Percentiles rank a stretch among this genome's conserved stretches.
Conservation (phyloP, 2,329 filamentous ascomycete genomes). For the Bipolaris zeicola region DNA sequence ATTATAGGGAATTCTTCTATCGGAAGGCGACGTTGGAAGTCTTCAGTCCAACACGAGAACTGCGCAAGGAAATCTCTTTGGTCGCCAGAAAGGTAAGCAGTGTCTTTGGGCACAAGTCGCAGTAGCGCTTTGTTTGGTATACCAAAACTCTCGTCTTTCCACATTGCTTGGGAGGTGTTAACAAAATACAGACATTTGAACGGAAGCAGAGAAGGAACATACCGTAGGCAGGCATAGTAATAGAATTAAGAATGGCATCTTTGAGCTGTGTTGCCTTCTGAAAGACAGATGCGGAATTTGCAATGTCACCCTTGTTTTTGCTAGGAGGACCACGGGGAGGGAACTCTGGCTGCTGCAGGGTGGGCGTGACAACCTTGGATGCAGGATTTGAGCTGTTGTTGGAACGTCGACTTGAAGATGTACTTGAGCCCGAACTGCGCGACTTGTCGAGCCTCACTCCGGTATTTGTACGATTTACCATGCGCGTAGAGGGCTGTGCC, state of each 20-base stretch:
- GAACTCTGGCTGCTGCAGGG: constrained; percentile 64
- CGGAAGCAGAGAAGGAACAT: constrained; percentile 6
- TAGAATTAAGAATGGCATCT: constrained; percentile 76
- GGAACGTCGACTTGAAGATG: constrained; percentile 45
- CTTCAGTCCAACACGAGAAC: constrained; percentile 68
- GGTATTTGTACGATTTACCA: constrained; percentile 51
- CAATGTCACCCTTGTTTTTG: constrained; percentile 53
- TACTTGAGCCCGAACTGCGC: constrained; percentile 48
- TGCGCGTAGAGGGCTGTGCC: constrained; percentile 43
- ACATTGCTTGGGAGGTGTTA: constrained; percentile 62
- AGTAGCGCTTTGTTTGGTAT: constrained; percentile 72
- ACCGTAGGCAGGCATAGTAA: constrained; percentile 72
- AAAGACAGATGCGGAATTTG: constrained; percentile 67
- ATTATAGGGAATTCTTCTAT: constrained; percentile 70
- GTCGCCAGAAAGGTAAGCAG: constrained; percentile 41
- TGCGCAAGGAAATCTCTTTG: constrained; percentile 61
- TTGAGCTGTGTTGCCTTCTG: constrained; percentile 78
- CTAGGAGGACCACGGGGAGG: constrained; percentile 71
- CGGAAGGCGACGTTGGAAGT: constrained; percentile 65
- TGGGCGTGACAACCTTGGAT: constrained; percentile 58
- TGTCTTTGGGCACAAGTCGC: constrained; percentile 49
- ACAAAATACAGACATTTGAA: neutral
- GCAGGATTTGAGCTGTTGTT: constrained; percentile 38
- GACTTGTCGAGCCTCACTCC: constrained; percentile 39
- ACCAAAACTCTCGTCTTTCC: constrained; percentile 76